These are phyloP conservation scores for Irineochytrium annulatum DNA, from an alignment of 192 early-diverging fungal species.

Conservation along the genomic window DNA sequence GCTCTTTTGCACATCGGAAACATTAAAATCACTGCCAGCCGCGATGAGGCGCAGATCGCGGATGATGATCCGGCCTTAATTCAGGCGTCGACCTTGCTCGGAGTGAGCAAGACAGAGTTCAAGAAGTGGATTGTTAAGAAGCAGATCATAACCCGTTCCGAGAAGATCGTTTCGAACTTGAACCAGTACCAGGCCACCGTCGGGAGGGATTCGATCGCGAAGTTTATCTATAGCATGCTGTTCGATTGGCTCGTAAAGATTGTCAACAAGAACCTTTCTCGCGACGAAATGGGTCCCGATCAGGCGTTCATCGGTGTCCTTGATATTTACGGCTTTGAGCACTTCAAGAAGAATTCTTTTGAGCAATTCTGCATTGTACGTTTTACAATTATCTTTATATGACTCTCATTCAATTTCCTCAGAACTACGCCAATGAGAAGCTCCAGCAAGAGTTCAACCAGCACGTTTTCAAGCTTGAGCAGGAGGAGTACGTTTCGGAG, in stretches of 20 bases:
- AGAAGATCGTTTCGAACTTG: slow-evolving; percentile 85
- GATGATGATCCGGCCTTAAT: slow-evolving; percentile 74
- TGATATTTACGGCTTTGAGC: slow-evolving; percentile 99
- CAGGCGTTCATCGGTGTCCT: slow-evolving; percentile 91
- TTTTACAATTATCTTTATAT: neutral
- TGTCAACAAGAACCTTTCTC: slow-evolving; percentile 74
- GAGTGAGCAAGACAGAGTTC: slow-evolving; percentile 75
- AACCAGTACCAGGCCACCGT: slow-evolving; percentile 68
- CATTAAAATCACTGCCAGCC: slow-evolving; percentile 75
- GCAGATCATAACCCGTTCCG: slow-evolving; percentile 85
- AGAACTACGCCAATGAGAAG: slow-evolving; percentile 87
- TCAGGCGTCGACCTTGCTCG: slow-evolving; percentile 69
- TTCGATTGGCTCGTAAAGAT: slow-evolving; percentile 96
- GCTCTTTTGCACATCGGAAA: slow-evolving; percentile 94
- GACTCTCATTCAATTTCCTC: too few species aligned
- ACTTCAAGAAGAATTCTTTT: slow-evolving; percentile 99
- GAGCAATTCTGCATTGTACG: slow-evolving; percentile 95
- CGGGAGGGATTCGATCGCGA: slow-evolving; percentile 90
- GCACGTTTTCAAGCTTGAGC: slow-evolving; percentile 98
- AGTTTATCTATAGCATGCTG: slow-evolving; percentile 92
- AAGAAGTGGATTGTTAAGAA: slow-evolving; percentile 92
- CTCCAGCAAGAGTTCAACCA: slow-evolving; percentile 98
- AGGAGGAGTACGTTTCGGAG: slow-evolving; percentile 96
- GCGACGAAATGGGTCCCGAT: slow-evolving; percentile 47
- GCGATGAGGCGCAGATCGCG: slow-evolving; percentile 63